Percentiles rank a stretch among this genome's conserved stretches.
Conservation (phyloP, 148 eudicot species). For the Chenopodium quinoa region DNA sequence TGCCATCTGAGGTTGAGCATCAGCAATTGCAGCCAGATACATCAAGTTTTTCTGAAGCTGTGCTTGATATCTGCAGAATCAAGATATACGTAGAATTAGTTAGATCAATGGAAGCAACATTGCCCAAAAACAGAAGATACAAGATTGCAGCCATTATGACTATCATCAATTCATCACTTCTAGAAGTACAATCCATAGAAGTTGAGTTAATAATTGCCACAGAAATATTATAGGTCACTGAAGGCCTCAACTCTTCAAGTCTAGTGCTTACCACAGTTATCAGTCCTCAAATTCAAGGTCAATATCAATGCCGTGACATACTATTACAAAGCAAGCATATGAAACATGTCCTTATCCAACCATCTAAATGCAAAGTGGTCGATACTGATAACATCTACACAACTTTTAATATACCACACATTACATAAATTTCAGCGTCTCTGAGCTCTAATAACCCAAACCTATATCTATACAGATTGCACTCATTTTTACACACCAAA, state of each 20-base stretch:
- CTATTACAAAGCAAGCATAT: not conserved
- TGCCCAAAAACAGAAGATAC: not conserved
- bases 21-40: conserved; percentile 98
- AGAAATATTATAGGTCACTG: not conserved
- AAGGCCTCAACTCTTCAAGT: not conserved
- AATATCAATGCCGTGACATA: not conserved
- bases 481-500: not conserved
- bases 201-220: not conserved
- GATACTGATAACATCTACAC: no score
- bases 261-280: no score
- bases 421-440: conserved; percentile 8
- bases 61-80: conserved; percentile 74
- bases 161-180: not conserved
- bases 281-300: not conserved
- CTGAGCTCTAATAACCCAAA: not conserved
- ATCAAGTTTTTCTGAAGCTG: conserved; percentile 93
- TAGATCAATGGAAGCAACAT: not conserved
- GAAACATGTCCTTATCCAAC: not conserved
- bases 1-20: conserved; percentile 93
- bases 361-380: not conserved
- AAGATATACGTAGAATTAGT: not conserved
- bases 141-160: not conserved
- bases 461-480: not conserved
- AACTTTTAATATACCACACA: not conserved
- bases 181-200: conserved; percentile 3